Evolutionary conservation across 2,329 filamentous ascomycete species (phyloP), one percentile per base, ranked within the genome.

Genomic region (Xylaria sp.): DNA sequence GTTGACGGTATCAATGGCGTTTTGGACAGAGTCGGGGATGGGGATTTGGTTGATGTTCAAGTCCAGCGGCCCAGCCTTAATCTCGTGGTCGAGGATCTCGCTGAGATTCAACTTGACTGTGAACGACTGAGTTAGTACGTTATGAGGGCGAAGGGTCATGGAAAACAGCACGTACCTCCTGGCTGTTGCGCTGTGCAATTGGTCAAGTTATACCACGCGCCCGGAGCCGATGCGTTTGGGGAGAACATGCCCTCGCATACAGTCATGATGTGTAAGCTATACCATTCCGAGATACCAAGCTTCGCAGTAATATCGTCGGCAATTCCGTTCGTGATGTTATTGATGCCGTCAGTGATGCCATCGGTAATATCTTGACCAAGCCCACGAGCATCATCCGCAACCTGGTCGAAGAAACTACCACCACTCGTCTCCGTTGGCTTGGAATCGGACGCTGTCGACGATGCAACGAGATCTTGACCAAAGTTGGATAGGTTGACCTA

Each of bases 211-310:
- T 82, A 80, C 68, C 79, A 79, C 15, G 80, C 76, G 32, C 74
- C 74, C 2, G 76, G 72, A 9, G 65, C 77, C 3, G 83, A 84
- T 1, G 80, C 79, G 63, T 85, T 84, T 37, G 83, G 83, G 50
- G 79, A 78, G 70, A 81, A 87, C 72, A 80, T 72, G 56, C 85
- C 85, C 73, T 85, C 78, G 75, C 85, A 87, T 3, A 79, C 76
- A 48, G 81, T 80, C 82, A 84, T 83, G 73, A 87, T 72, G 71
- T 87, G 85, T 37, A 87, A 69, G 18, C 84, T 86, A 73, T 86
- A 87, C 85, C 85, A 87, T 69, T 86, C 79, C 0, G 81, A 80
- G 65, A 87, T 82, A 28, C 84, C 84, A 34, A 86, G 77, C n/a
- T 80, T 78, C 13, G 81, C 78, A 58, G 81, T 78, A 55, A 85